Percentiles rank a stretch among this genome's conserved stretches.
Conservation (phyloP, 192 early-diverging fungal genomes). For the Gonapodya prolifera region DNA sequence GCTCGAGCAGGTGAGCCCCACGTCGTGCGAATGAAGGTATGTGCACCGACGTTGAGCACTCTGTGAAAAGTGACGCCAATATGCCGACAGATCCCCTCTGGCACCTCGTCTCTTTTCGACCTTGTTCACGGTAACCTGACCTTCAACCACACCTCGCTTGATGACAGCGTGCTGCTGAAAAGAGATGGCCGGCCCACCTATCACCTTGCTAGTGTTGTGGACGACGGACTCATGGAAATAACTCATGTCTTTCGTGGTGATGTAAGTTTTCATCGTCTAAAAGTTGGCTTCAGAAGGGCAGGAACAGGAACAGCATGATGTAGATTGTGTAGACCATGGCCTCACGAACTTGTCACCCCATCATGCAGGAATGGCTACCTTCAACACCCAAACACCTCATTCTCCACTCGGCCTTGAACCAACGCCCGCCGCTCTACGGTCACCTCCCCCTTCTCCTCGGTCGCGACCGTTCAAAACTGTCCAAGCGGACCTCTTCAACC, state of each 20-base stretch:
- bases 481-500: conserved; percentile 65
- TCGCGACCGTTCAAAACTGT: conserved; percentile 66
- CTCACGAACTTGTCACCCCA: conserved; percentile 8
- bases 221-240: conserved; percentile 82
- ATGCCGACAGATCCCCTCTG: conserved; percentile 31
- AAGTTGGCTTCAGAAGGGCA: neutral
- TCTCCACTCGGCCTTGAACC: conserved; percentile 70
- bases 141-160: conserved; percentile 58
- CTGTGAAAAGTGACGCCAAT: conserved; percentile 9
- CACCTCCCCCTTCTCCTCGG: conserved; percentile 69
- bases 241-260: conserved; percentile 89
- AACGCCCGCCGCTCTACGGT: conserved; percentile 63
- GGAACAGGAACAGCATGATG: neutral
- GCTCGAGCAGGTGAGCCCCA: conserved; percentile 37
- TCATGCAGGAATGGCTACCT: conserved; percentile 73
- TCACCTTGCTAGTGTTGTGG: conserved; percentile 89
- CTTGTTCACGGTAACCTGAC: conserved; percentile 60
- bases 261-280: conserved; percentile 11
- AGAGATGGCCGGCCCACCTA: conserved; percentile 89
- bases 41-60: neutral
- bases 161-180: conserved; percentile 83
- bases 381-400: conserved; percentile 86
- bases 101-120: conserved; percentile 48
- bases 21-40: conserved; percentile 58
- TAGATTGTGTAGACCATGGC: neutral